Evolutionary conservation across 169 alveolate genomes (phyloP).

Genomic region (Eimeria tenella): DNA sequence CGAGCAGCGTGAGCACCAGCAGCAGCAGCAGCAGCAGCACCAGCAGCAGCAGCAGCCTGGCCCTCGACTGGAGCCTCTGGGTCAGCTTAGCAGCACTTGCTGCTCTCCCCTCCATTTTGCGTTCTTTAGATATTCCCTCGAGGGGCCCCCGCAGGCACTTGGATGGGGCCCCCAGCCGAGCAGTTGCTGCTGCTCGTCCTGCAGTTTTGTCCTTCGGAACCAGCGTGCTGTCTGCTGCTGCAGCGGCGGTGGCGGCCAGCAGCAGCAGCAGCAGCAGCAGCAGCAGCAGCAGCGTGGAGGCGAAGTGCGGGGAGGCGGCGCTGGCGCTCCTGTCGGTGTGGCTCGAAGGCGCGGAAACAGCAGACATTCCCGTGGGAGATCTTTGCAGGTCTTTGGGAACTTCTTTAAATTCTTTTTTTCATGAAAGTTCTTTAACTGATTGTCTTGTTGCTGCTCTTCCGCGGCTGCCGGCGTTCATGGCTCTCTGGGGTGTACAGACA

Average conservation of each 20-base stretch:
- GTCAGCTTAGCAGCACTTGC: constrained; percentile 24
- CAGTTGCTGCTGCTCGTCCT: neutral
- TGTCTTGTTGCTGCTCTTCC: constrained; percentile 71
- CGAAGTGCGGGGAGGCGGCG: constrained; percentile 37
- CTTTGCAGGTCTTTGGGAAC: constrained; percentile 37
- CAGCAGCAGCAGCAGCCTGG: neutral
- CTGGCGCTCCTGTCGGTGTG: constrained; percentile 36
- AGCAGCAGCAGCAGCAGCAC: constrained; percentile 7
- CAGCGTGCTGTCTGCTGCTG: constrained; percentile 6
- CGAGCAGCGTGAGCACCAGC: neutral
- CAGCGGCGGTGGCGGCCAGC: neutral
- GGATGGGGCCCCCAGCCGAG: neutral
- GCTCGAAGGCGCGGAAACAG: constrained; percentile 45
- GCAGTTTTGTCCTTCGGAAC: neutral
- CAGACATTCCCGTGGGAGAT: neutral
- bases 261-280: neutral
- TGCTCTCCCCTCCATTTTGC: constrained; percentile 21
- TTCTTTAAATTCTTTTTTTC: neutral
- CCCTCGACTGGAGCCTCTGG: constrained; percentile 9
- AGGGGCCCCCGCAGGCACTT: constrained; percentile 40
- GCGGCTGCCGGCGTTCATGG: constrained; percentile 48
- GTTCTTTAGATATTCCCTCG: constrained; percentile 37
- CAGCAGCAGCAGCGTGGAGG: neutral
- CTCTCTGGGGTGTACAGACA: constrained; percentile 54
- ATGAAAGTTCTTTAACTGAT: constrained; percentile 18